phyloP scores from a whole-genome alignment of 495 filamentous ascomycete genomes.

The Xylaria palmicola region DNA sequence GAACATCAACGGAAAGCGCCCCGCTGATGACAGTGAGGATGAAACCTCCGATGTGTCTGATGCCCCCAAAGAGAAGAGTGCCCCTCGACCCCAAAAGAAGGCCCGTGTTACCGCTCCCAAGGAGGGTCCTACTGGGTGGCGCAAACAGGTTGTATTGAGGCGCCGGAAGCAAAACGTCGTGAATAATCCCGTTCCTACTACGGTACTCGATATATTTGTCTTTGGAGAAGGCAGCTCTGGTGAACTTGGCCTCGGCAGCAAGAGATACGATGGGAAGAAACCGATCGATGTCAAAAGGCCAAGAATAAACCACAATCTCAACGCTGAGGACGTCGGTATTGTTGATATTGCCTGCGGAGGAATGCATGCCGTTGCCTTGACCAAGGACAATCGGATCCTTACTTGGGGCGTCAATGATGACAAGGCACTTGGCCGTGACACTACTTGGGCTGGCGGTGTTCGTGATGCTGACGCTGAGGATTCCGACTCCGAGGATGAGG shows the following conservation, averaged over 20 bases:
- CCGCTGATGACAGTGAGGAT: conserved; percentile 17
- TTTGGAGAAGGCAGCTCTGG: conserved; percentile 56
- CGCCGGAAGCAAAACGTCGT: conserved; percentile 9
- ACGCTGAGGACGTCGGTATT: conserved; percentile 56
- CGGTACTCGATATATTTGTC: conserved; percentile 42
- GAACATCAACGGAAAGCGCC: conserved; percentile 26
- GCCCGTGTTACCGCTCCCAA: conserved; percentile 9
- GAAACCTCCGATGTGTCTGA: background rate
- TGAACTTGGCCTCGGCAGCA: conserved; percentile 53
- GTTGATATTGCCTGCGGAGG: conserved; percentile 64
- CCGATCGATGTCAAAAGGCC: conserved; percentile 57
- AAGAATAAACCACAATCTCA: conserved; percentile 51
- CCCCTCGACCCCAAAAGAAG: conserved; percentile 11
- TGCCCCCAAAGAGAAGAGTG: conserved; percentile 28
- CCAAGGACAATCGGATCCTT: conserved; percentile 61
- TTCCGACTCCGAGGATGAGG: conserved; percentile 49
- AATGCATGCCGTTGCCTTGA: conserved; percentile 66
- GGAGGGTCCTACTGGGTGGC: conserved; percentile 10
- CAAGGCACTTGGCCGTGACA: conserved; percentile 64
- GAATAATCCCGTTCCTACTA: conserved; percentile 2
- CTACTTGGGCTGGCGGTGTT: conserved; percentile 52
- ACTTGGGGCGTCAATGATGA: conserved; percentile 76
- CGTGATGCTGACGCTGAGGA: conserved; percentile 47
- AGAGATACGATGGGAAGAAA: conserved; percentile 46
- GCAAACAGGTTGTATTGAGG: conserved; percentile 1